Base-by-base conservation (phyloP, 1,284 basidiomycete species). In the Veloporphyrellus conicus region DNA sequence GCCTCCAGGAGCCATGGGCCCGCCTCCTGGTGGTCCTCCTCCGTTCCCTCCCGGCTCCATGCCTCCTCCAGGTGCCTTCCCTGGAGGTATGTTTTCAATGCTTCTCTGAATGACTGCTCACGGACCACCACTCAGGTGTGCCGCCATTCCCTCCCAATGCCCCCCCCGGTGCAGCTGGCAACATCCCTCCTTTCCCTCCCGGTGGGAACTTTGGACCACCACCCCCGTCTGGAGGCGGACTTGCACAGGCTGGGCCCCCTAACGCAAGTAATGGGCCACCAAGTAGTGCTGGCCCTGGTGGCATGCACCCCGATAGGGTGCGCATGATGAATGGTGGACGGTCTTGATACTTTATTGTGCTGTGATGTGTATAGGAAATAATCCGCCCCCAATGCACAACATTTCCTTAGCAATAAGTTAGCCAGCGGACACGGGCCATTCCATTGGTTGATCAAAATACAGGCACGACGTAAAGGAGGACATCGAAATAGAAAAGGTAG, bases 261-360 rank as follows among this genome's bases (percentile, higher is more conserved):
- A 49, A 47, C 16, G 33, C 56, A 41, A 34, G 31, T 9, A 48
- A 50, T 23, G 62, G 51, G 15, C 52, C 69, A 46, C 58, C 56
- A 33, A 60, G 60, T 43, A 71, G 60, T 50, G 65, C 69, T 9
- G 68, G 66, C 16, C 71, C 72, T 40, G 69, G 72, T 18, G 84
- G 79, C 25, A 88, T 93, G 56, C 90, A 93, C 68, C 90, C 90
- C n/a, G 90, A 93, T 68, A 77, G 90, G 52, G 58, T 90, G 64
- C 76, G 88, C 51, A 91, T 92, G 88, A 81, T 92, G 83, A 79
- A 72, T n/a, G 29, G 47, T 32, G 57, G 59, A 31, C 50, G 64
- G 29, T 39, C 23, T 43, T 39, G 22, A 32, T 32, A 25, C 32
- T 35, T 6, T 11, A 6, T 28, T 27, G 25, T 27, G 25, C 23